phyloP scores from a whole-genome alignment of 257 asterid species.

The Nicotiana paniculata region DNA sequence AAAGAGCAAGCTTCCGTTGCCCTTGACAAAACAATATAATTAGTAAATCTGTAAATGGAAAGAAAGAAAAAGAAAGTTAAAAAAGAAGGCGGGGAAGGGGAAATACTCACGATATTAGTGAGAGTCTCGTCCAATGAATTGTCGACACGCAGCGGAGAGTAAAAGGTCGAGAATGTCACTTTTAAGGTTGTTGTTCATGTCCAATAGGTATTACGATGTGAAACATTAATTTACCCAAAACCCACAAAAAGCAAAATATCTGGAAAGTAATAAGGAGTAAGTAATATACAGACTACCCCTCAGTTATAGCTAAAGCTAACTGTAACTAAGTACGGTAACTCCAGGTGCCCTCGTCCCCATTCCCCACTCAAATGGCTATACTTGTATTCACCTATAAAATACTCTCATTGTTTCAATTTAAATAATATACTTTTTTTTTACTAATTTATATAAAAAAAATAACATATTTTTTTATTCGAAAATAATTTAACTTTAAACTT shows the following conservation, averaged over 20 bases:
- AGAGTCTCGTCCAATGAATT: not conserved
- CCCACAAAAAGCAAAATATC: not conserved
- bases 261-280: not conserved
- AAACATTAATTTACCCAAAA: constrained; percentile 16
- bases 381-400: not conserved
- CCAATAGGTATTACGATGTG: constrained; percentile 6
- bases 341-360: not conserved
- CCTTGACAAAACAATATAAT: no score
- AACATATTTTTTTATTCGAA: no score
- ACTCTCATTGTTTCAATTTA: no score
- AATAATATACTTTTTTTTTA: no score
- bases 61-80: not conserved
- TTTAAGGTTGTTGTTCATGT: constrained; percentile 3
- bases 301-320: not conserved
- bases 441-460: no score
- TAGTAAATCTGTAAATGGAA: not conserved
- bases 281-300: not conserved
- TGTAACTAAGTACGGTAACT: not conserved
- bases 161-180: not conserved
- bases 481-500: no score
- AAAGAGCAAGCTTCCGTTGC: no score
- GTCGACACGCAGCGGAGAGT: not conserved
- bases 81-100: not conserved
- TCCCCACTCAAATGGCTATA: not conserved
- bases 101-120: not conserved